Base-by-base conservation (phyloP, 495 filamentous ascomycete species). In the Talaromyces ruber region DNA sequence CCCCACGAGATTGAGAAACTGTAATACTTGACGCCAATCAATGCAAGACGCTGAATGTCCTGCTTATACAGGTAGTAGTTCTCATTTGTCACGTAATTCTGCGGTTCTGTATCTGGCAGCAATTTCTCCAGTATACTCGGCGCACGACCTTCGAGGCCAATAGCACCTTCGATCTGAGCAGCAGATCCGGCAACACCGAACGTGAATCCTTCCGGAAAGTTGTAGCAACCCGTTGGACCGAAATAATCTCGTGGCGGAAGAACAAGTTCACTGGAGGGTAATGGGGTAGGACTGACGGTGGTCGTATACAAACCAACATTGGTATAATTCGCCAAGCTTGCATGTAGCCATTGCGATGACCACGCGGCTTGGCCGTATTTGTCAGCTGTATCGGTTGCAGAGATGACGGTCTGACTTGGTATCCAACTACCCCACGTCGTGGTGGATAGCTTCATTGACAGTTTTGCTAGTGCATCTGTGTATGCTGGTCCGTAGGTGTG, bases 61-160 rank as follows among this genome's bases (percentile, higher is more conserved):
- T 81, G 77, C 63, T 81, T 81, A 61, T 82, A 82, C 8, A 81
- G 66, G 47, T 72, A 81, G 63, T 82, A 82, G 54, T 80, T 75
- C 62, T 76, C 70, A 60, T 78, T 76, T 7, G 79, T 76, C 28
- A 79, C 65, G 47, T 75, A 76, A 53, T 74, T 64, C 39, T 72
- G 71, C 2, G 69, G 66, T 30, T 63, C 30, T 18, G 56, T 53
- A 12, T 61, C 64, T 4, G 67, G 45, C 2, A 63, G 63, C 4
- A 77, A 26, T n/a, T 74, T 73, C 37, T 80, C 79, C 25, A 72
- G 55, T 3, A 75, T 34, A 2, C 65, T 72, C 7, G 76, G 76
- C 3, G 70, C 70, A 12, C 75, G 75, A 34, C 79, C 79, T 37
- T 79, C 78, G 21, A 80, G 66, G 0, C 64, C 71, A 18, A 75